phyloP scores from a whole-genome alignment of 345 rosid genomes.

The Ricinus communis region DNA sequence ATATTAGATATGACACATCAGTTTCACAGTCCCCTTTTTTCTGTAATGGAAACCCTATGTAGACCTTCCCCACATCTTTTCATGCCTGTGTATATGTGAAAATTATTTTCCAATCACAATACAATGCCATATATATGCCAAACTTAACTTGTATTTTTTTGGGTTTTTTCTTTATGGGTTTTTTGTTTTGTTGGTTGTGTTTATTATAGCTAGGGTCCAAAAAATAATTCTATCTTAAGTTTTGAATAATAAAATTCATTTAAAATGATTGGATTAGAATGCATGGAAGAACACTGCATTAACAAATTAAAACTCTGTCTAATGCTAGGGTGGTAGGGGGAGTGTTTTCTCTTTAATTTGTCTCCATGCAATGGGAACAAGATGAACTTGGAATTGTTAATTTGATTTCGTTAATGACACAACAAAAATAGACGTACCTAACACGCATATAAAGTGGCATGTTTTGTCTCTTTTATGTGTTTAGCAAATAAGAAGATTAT shows the following conservation, averaged over 20 bases:
- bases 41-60: not conserved
- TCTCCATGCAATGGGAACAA: slow-evolving; percentile 24
- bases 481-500: not conserved
- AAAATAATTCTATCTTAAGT: no score
- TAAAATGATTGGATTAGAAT: not conserved
- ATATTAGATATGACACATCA: not conserved
- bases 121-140: no score
- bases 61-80: not conserved
- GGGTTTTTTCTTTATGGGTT: no score
- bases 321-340: slow-evolving; percentile 26
- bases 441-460: slow-evolving; percentile 15
- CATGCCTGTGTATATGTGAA: not conserved
- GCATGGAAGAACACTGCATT: slow-evolving; percentile 17
- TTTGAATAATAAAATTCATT: no score
- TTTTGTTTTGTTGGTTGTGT: no score
- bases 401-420: slow-evolving; percentile 16
- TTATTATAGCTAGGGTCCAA: no score
- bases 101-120: slow-evolving; percentile 18
- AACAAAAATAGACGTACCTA: slow-evolving; percentile 33
- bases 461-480: slow-evolving; percentile 26
- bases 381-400: slow-evolving; percentile 11
- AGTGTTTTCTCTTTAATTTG: no score
- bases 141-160: no score
- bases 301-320: slow-evolving; percentile 31
- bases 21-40: slow-evolving; percentile 6